phyloP scores from a whole-genome alignment of 129 eudicot species.

The Heracleum sosnowskyi region DNA sequence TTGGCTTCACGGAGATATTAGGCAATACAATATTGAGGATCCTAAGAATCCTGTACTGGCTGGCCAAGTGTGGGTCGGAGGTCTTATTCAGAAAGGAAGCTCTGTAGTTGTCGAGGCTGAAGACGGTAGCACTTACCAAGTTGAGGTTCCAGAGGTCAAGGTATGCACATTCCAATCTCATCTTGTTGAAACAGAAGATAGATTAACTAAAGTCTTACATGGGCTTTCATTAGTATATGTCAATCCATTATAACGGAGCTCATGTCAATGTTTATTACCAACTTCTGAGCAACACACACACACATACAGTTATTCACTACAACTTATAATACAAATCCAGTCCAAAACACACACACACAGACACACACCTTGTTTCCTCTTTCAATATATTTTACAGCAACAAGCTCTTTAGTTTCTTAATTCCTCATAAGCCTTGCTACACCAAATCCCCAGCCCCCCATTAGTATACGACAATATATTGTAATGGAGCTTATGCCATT shows the following conservation, averaged over 20 bases:
- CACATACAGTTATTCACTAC: no score
- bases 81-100: constrained; percentile 68
- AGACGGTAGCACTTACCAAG: constrained; percentile 78
- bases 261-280: background rate
- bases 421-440: no score
- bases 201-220: background rate
- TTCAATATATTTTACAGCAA: no score
- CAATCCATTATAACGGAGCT: background rate
- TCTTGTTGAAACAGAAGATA: background rate
- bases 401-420: no score
- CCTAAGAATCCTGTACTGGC: constrained; percentile 59
- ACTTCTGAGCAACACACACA: no score
- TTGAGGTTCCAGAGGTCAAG: constrained; percentile 77
- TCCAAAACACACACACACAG: no score
- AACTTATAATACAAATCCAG: no score
- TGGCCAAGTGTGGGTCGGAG: constrained; percentile 90
- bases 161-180: constrained; percentile 23
- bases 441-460: no score
- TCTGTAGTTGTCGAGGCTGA: constrained; percentile 63
- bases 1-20: constrained; percentile 95
- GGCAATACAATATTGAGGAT: constrained; percentile 85
- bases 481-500: background rate
- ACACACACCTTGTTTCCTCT: no score
- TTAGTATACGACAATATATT: background rate
- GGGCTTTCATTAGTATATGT: no score